Base-by-base conservation (phyloP, 2,329 filamentous ascomycete genomes). In the Xylariaceae sp. region DNA sequence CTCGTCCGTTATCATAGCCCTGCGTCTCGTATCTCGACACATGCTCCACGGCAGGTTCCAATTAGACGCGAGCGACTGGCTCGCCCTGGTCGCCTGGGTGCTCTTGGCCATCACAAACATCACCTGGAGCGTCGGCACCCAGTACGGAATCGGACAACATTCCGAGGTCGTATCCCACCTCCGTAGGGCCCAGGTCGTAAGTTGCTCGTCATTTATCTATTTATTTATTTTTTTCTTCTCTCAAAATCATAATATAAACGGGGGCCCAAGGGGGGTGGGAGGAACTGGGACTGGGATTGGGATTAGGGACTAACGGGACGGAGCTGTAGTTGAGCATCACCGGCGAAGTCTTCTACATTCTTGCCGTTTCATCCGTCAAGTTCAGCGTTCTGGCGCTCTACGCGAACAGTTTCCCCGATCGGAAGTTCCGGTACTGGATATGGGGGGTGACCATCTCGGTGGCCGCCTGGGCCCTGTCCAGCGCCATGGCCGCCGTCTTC, bases 1-100 rank as follows among this genome's bases (percentile, higher is more conserved):
- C 45, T 59, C 57, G 19, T 4, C 44, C n/a, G 19, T 57, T 11
- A 45, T 59, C n/a, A 29, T 57, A 29, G 48, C 32, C 3, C 27
- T 59, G 1, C 57, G 57, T 29, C 40, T 59, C 6, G n/a, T 50
- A 8, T 59, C 57, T 30, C 54, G 45, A 11, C 37, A 49, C n/a
- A 19, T 59, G 19, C 37, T 41, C 3, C 35, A 56, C 19, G 37
- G 44, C 4, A 47, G 45, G n/a, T 31, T 59, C 8, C 30, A 4
- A 19, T 39, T 59, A 4, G 57, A 57, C 11, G 34, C 49, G 34
- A 51, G 50, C 11, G 57, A 59, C 37, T 59, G 57, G 57, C 32
- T 59, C 30, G 2, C 50, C 1, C 26, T 57, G 6, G 39, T 50
- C 12, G 54, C 57, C 5, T 59, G 57, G 57, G 37, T 48, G 27